Percentiles rank a stretch among this genome's conserved stretches.
Conservation (phyloP, 179 eudicot species). For the Beta corolliflora region DNA sequence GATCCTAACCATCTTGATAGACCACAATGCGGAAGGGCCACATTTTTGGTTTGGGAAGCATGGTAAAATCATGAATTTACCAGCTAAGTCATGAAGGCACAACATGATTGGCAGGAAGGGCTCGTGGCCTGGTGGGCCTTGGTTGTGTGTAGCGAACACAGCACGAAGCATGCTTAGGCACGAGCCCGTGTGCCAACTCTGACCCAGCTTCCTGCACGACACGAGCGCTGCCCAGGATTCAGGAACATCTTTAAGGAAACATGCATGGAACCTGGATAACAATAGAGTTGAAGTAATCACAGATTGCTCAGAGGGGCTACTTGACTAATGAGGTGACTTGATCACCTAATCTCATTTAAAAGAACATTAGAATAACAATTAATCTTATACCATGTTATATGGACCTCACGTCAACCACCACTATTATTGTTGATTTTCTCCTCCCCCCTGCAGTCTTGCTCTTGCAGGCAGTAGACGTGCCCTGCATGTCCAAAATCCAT, state of each 20-base stretch:
- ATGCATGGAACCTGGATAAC: background rate
- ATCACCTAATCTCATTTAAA: background rate
- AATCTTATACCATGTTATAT: constrained; percentile 19
- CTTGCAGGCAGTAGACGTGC: constrained; percentile 25
- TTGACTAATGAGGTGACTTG: background rate
- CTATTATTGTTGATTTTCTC: constrained; percentile 2
- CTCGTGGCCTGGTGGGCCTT: too few relatives aligned
- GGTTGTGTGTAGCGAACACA: too few relatives aligned
- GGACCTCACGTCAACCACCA: constrained; percentile 40
- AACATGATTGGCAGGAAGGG: too few relatives aligned
- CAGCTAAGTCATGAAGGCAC: too few relatives aligned
- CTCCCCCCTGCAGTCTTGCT: background rate
- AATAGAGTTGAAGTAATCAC: background rate
- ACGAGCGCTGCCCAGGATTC: too few relatives aligned
- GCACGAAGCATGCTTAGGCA: too few relatives aligned
- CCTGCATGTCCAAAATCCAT: constrained; percentile 22
- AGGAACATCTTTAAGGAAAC: background rate
- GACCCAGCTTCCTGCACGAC: too few relatives aligned
- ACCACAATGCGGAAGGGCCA: too few relatives aligned
- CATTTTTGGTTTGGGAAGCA: too few relatives aligned
- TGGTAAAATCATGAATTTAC: too few relatives aligned
- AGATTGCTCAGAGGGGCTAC: background rate
- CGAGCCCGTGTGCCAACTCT: too few relatives aligned
- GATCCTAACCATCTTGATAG: too few relatives aligned
- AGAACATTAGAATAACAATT: background rate